phyloP scores from a whole-genome alignment of 2,329 filamentous ascomycete genomes.

The Esteya vermicola region DNA sequence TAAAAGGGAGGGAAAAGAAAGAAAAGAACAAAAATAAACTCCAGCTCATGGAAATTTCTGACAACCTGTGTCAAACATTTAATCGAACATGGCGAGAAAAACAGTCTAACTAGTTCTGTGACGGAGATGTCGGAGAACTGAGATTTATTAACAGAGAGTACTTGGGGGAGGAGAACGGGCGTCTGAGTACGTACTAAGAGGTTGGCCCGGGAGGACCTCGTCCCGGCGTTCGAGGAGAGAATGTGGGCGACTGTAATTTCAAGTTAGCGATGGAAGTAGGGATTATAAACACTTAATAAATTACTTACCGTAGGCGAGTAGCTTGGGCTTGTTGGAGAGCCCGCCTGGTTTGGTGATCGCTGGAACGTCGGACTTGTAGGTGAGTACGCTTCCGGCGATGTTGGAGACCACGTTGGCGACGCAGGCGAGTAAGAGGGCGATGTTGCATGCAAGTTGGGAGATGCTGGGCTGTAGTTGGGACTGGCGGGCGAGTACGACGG shows the following conservation, averaged over 20 bases:
- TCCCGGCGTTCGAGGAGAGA: constrained; percentile 29
- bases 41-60: constrained; percentile 4
- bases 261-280: too few relatives aligned
- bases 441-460: constrained; percentile 38
- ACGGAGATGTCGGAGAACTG: constrained; percentile 24
- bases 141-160: constrained; percentile 1
- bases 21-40: constrained; percentile 1
- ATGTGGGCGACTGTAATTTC: constrained; percentile 27
- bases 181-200: constrained; percentile 27
- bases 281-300: too few relatives aligned
- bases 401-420: constrained; percentile 67
- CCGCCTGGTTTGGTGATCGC: constrained; percentile 35
- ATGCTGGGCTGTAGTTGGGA: constrained; percentile 59
- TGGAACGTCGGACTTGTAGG: constrained; percentile 49
- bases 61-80: constrained; percentile 7
- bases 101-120: constrained; percentile 17
- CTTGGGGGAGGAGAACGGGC: constrained; percentile 9
- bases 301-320: constrained; percentile 49
- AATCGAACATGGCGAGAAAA: constrained; percentile 6
- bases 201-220: constrained; percentile 20
- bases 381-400: constrained; percentile 50
- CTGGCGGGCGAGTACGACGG: constrained; percentile 59
- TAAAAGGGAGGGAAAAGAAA: neutral
- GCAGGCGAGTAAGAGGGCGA: constrained; percentile 54
- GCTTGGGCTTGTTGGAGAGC: constrained; percentile 52